phyloP scores from a whole-genome alignment of 2,329 filamentous ascomycete genomes.

The Microthyrium microscopicum region DNA sequence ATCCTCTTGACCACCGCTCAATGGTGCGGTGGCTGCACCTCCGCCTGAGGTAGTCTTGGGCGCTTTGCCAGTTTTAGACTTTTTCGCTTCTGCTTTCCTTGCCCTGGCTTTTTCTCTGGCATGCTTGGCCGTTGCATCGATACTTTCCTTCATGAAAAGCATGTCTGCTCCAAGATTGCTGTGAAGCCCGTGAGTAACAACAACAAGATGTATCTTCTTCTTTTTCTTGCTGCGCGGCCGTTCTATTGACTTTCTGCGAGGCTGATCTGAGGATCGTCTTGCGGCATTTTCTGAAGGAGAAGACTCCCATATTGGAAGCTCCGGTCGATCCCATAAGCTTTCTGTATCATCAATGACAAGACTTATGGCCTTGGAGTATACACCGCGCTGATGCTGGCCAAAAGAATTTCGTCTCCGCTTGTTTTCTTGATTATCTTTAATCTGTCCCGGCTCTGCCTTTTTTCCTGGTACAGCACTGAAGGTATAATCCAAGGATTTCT shows the following conservation, averaged over 20 bases:
- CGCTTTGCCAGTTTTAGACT: constrained; percentile 28
- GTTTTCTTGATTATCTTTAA: constrained; percentile 61
- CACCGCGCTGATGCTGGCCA: constrained; percentile 40
- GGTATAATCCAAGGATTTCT: constrained; percentile 59
- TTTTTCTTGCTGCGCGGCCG: constrained; percentile 30
- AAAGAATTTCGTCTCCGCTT: constrained; percentile 31
- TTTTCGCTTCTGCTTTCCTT: constrained; percentile 13
- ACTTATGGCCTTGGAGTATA: constrained; percentile 68
- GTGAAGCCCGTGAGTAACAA: constrained; percentile 86
- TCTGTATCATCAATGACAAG: constrained; percentile 77
- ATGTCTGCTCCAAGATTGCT: constrained; percentile 93
- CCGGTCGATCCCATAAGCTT: constrained; percentile 82
- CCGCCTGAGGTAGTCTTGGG: constrained; percentile 12
- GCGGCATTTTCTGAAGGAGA: constrained; percentile 16
- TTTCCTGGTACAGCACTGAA: constrained; percentile 36
- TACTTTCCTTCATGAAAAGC: constrained; percentile 94
- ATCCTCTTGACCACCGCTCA: constrained; percentile 34
- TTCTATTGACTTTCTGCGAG: constrained; percentile 9
- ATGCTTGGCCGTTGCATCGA: constrained; percentile 65
- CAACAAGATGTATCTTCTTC: constrained; percentile 76
- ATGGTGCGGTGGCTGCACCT: constrained; percentile 21
- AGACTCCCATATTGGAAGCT: constrained; percentile 51
- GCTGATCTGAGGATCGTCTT: constrained; percentile 10
- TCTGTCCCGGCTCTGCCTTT: constrained; percentile 43
- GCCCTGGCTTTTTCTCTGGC: constrained; percentile 52